Base-by-base conservation (phyloP, 805 yeast genomes). In the Helenozyma baotianmanensis region DNA sequence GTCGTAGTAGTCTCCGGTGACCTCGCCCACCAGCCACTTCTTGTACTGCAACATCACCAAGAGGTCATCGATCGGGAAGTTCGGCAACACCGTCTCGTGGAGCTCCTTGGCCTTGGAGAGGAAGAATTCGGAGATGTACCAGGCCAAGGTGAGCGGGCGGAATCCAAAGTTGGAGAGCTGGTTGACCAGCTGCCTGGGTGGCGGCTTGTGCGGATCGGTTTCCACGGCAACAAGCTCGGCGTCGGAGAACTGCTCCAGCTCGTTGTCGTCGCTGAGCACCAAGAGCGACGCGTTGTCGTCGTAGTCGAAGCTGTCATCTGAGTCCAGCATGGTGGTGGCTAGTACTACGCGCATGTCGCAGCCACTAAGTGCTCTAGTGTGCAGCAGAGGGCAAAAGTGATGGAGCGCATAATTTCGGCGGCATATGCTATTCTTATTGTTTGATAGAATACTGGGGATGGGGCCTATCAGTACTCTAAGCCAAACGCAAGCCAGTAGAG, bases 1-100 rank as follows among this genome's bases (percentile, higher is more conserved):
- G 30, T 62, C 68, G 42, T 53, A 64, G 47, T 41, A 66, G 23
- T 48, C 56, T 40, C 64, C 55, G 11, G 63, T 51, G 18, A 62
- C 63, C 29, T 60, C 64, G 17, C 64, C 68, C 15, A 50, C 45
- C 42, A 58, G 68, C 72, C 72, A 66, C 32, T 51, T 53, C 35
- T 56, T 57, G 34, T 43, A 39, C 23, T 64, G 70, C 13, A 64
- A 53, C 58, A 65, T 50, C 14, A 60, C 44, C 14, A 64, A 33
- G 13, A 60, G 35, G 22, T 63, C 68, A 31, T 58, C 64, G 9
- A 43, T 34, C 9, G 50, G 27, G 33, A 63, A 56, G 15, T 42
- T 41, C 11, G 64, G 57, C 15, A 64, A 42, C 19, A 54, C 50
- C 25, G 42, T 42, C 14, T 43, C 35, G 27, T 45, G 47, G 23